These are phyloP conservation scores for Chlorophyllum brunneum DNA, from an alignment of 768 basidiomycete genomes.

Conservation along the genomic window DNA sequence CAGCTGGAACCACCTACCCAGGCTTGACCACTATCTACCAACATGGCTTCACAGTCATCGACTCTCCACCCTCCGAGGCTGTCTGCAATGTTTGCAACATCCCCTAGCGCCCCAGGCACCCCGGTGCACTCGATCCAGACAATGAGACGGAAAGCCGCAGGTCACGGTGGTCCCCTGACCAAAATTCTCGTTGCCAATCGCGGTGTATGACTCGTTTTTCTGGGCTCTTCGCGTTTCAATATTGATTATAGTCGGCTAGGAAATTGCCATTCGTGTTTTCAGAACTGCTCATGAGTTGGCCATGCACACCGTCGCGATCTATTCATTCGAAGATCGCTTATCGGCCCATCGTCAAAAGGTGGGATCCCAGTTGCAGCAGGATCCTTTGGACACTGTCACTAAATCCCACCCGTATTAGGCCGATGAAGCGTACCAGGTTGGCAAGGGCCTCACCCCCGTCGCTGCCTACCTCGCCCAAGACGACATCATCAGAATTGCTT, in stretches of 20 bases:
- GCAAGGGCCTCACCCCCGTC: conserved; percentile 93
- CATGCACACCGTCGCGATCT: conserved; percentile 99
- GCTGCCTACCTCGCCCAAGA: conserved; percentile 97
- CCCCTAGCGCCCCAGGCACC: conserved; percentile 78
- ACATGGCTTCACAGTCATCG: conserved; percentile 38
- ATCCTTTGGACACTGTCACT: conserved; percentile 17
- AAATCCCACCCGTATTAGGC: conserved; percentile 51
- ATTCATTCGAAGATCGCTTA: conserved; percentile 94
- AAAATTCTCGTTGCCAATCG: conserved; percentile 93
- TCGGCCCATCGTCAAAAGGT: conserved; percentile 98
- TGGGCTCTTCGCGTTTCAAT: conserved; percentile 10
- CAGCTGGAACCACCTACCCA: conserved; percentile 3
- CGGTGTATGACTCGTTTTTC: conserved; percentile 52
- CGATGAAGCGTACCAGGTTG: conserved; percentile 98
- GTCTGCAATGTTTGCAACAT: conserved; percentile 64
- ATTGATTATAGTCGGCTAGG: conserved; percentile 43
- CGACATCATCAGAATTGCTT: conserved; percentile 93
- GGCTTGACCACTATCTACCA: conserved; percentile 21
- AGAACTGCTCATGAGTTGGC: conserved; percentile 97
- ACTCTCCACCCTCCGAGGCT: conserved; percentile 70
- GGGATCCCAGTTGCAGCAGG: conserved; percentile 14
- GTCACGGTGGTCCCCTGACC: conserved; percentile 85
- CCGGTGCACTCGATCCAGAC: conserved; percentile 89
- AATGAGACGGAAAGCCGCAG: conserved; percentile 86
- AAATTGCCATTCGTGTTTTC: conserved; percentile 99